Evolutionary conservation across 2,329 filamentous ascomycete species (phyloP), one percentile per base, ranked within the genome.

Genomic region (Arachnomyces sp.): DNA sequence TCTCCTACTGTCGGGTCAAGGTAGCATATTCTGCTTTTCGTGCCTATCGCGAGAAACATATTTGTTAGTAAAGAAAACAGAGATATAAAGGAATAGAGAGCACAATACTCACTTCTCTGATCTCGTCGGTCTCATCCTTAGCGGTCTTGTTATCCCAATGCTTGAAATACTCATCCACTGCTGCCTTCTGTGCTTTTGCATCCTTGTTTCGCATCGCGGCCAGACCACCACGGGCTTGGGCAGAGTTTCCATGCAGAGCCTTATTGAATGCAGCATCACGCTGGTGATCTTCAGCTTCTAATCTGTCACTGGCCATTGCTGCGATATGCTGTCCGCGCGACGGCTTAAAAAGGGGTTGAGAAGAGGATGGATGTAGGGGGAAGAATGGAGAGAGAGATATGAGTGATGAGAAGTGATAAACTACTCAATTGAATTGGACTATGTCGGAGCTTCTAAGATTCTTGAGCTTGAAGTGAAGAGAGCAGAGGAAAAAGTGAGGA

Each of bases 231-330:
- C 73, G 68, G 33, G 78, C 77, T 59, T 80, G 66, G 36, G 86
- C 73, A 39, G 86, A 87, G 48, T 75, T 72, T 52, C 77, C 86
- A 67, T 95, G 89, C 72, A 95, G 74, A 51, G 80, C 86, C 70
- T 87, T 85, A 74, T 86, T 89, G 75, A 95, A 95, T 52, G 78
- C 83, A 49, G 86, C 86, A 84, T 95, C 88, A 54, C 88, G 86
- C 59, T 68, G 62, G 64, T 89, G 83, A 63, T 95, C 80, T 69
- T 95, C 86, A 57, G 73, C 69, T 75, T 94, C 87, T 62, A 95
- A 82, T 45, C 63, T 61, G 49, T 61, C 53, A 37, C 73, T 70
- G 52, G 73, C 65, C 74, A 77, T 77, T 47, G 51, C 66, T 55
- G 33, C 34, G n/a, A 28, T 15, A 4, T 11, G 40, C 18, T 39